phyloP scores from a whole-genome alignment of 2,329 filamentous ascomycete genomes.

The Ustulina deusta region DNA sequence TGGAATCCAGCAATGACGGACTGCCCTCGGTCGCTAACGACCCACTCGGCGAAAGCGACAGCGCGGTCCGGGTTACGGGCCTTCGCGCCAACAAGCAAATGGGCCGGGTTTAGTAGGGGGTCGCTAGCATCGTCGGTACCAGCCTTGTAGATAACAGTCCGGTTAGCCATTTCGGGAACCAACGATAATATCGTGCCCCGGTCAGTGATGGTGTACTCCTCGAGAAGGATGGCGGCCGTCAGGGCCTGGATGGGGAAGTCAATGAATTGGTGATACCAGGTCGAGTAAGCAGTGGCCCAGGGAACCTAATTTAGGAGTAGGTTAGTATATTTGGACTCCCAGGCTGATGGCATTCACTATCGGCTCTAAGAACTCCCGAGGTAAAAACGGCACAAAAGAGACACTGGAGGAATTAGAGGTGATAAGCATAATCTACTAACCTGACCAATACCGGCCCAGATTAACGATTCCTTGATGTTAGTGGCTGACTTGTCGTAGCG shows the following conservation, averaged over 20 bases:
- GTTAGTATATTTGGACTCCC: not conserved
- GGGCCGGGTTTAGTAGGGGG: slow-evolving; percentile 18
- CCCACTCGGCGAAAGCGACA: slow-evolving; percentile 22
- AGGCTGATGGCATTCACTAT: not conserved
- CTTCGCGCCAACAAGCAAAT: slow-evolving; percentile 11
- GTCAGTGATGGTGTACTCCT: slow-evolving; percentile 25
- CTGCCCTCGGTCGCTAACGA: slow-evolving; percentile 22
- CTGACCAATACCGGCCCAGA: slow-evolving; percentile 23
- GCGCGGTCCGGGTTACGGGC: slow-evolving; percentile 19
- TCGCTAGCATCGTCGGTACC: slow-evolving; percentile 12
- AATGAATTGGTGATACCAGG: slow-evolving; percentile 26
- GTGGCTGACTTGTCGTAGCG: slow-evolving; percentile 26
- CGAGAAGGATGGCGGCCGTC: slow-evolving; percentile 13
- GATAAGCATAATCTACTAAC: slow-evolving; percentile 1
- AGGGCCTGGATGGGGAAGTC: slow-evolving; percentile 24
- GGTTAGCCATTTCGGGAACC: slow-evolving; percentile 11
- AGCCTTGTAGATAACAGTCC: slow-evolving; percentile 20
- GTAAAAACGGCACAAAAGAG: not conserved
- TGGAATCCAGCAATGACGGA: slow-evolving; percentile 11
- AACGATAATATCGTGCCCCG: slow-evolving; percentile 17
- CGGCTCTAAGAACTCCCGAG: no score
- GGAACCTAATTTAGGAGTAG: slow-evolving; percentile 14
- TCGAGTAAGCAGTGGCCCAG: slow-evolving; percentile 21
- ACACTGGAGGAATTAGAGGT: not conserved
- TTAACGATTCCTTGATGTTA: slow-evolving; percentile 24